These are phyloP conservation scores for Bipolaris oryzae DNA, from an alignment of 2,329 filamentous ascomycete genomes.

Conservation along the genomic window DNA sequence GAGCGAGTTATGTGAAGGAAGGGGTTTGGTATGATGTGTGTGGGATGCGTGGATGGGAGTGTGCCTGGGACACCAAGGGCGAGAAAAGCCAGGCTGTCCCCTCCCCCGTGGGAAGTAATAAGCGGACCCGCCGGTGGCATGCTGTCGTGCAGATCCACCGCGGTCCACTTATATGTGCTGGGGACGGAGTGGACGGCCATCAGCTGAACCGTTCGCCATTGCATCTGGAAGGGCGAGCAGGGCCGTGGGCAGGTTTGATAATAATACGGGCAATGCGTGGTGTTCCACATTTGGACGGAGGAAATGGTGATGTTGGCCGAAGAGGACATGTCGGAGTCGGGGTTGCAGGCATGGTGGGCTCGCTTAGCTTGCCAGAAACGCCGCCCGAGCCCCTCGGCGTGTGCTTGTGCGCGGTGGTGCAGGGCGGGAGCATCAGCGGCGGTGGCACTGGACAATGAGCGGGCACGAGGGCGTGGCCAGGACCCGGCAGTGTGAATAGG, in stretches of 20 bases:
- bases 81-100: neutral
- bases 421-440: constrained; percentile 14
- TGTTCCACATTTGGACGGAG: constrained; percentile 8
- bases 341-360: constrained; percentile 16
- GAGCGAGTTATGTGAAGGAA: no score
- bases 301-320: constrained; percentile 22
- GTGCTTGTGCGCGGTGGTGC: constrained; percentile 3
- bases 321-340: constrained; percentile 18
- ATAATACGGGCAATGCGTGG: constrained; percentile 7
- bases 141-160: neutral
- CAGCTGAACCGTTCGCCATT: constrained; percentile 3
- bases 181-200: neutral
- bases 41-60: no score
- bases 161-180: neutral
- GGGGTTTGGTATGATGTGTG: neutral
- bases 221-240: neutral
- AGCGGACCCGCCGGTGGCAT: constrained; percentile 1
- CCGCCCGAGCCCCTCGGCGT: no score
- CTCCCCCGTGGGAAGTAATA: neutral
- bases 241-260: constrained; percentile 2
- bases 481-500: no score
- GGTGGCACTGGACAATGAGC: constrained; percentile 12
- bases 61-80: constrained; percentile 9
- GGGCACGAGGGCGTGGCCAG: constrained; percentile 3
- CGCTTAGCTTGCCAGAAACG: constrained; percentile 14